These are phyloP conservation scores for Beauveria caledonica DNA, from an alignment of 2,329 filamentous ascomycete species.

Conservation along the genomic window DNA sequence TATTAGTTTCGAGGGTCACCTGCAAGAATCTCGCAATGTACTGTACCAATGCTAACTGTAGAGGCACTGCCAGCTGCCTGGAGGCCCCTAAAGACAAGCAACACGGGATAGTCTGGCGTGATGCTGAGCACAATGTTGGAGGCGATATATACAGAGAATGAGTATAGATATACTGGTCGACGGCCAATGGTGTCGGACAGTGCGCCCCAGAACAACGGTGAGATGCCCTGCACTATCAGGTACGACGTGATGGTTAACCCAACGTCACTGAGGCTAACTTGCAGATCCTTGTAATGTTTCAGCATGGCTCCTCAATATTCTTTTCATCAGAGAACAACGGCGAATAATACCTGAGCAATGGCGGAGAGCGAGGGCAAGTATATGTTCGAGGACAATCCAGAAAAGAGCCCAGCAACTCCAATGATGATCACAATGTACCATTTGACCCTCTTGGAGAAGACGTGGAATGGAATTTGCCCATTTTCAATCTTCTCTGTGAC, in stretches of 20 bases:
- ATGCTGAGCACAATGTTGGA: slow-evolving; percentile 40
- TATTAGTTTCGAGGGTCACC: not conserved
- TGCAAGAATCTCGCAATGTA: not conserved
- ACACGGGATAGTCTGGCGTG: slow-evolving; percentile 31
- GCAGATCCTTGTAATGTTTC: slow-evolving; percentile 18
- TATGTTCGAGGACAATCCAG: slow-evolving; percentile 43
- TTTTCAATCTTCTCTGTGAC: not conserved
- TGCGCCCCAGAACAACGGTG: slow-evolving; percentile 39
- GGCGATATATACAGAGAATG: slow-evolving; percentile 37
- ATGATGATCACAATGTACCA: slow-evolving; percentile 40
- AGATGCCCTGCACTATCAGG: slow-evolving; percentile 42
- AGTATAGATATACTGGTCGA: slow-evolving; percentile 35
- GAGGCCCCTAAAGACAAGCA: slow-evolving; percentile 37
- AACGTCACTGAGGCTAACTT: slow-evolving; percentile 23
- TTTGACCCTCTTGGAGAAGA: slow-evolving; percentile 20
- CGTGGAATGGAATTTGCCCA: not conserved
- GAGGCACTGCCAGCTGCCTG: slow-evolving; percentile 40
- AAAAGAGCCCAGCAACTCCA: slow-evolving; percentile 42
- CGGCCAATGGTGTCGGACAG: slow-evolving; percentile 39
- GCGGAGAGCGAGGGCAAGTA: slow-evolving; percentile 38
- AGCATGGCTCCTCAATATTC: not conserved
- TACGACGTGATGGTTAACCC: slow-evolving; percentile 38
- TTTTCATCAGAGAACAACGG: not conserved
- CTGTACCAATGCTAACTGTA: slow-evolving; percentile 37
- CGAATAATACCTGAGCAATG: slow-evolving; percentile 23